Evolutionary conservation across 1,284 basidiomycete species (phyloP), one percentile per base, ranked within the genome.

Genomic region (Amylostereum areolatum): DNA sequence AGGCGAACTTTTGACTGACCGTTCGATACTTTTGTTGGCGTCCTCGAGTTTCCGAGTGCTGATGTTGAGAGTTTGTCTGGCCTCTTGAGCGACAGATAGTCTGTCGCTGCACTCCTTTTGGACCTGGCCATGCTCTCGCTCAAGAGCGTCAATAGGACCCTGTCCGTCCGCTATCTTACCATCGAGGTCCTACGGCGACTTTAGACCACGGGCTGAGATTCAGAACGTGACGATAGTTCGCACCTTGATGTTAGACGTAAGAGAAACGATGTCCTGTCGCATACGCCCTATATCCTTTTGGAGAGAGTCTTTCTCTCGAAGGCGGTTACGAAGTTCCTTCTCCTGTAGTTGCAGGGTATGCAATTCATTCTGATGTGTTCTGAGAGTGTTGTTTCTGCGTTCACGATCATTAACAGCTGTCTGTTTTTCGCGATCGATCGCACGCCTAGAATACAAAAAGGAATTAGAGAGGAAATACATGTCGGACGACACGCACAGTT

Each of bases 401-500:
- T 94, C 90, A 45, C 81, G 77, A 50, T 92, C 89, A 0, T 69
- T 68, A 47, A 70, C 69, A 28, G 90, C 57, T 10, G 65, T 62
- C 55, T 81, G 75, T 58, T 77, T 80, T 55, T 92, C 88, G 44
- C 83, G 75, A 49, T 92, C 86, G 49, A 80, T 75, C 34, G 72
- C 65, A 47, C 87, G 89, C 41, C 91, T 93, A 54, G n/a, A 32
- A 42, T 41, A n/a, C 43, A 24, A 29, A 18, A 18, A 18, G 18
- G 18, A 18, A 18, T 18, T 18, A 18, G 18, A 18, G 18, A 18
- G 18, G 18, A 18, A 46, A 12, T 12, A 4, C 48, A 52, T 10
- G 28, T 36, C 44, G 47, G 47, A 32, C 46, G 27, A 46, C 25
- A 67, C 85, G 59, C 56, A 96, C 93, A 93, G 75, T 47, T 86